Evolutionary conservation across 345 rosid species (phyloP), one percentile per base, ranked within the genome.

Genomic region (Syzygium jambos): DNA sequence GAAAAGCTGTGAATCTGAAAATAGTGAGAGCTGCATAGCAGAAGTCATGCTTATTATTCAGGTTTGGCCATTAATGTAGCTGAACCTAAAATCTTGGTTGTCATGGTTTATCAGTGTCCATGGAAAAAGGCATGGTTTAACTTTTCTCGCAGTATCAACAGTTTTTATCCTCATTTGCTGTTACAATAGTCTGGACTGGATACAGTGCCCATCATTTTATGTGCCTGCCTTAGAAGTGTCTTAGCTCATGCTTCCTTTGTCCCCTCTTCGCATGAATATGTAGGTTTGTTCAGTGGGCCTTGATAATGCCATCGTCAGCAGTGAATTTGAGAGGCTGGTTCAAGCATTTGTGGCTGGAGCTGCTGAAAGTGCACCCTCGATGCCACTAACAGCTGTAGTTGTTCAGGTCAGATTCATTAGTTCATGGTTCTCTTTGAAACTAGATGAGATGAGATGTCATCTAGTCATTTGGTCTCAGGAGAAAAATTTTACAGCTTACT

Each of bases 11-110:
- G 93, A 90, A 89, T 90, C 86, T 87, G 95, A 94, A 90, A 91
- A 90, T 89, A 87, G 88, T 14, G 91, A 89, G 88, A 84, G 91
- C 73, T 92, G 89, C 61, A 90, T 95, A 87, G 92, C 95, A 2
- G 99, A 98, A 92, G 98, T 95, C 93, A 94, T 98, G 98, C 95
- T 98, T 86, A 96, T 98, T 41, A 94, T 94, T 90, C 99, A 98
- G 99, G 99, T 97, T 91, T 65, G 87, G 85, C 23, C 41, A 49
- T 77, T 19, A 25, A 17, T 86, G 49, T 25, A 49, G 68, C 78
- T 38, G 49, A 83, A 23, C 77, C 2, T 27, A 43, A n/a, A 25
- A 84, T 23, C 9, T 61, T 19, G 16, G 46, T 38, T 14, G 78
- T 65, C 21, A 51, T 23, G 52, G 30, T 63, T 61, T 52, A 25